Conservation (phyloP, 108 stramenopile species). For the Nitzschia sp. region DNA sequence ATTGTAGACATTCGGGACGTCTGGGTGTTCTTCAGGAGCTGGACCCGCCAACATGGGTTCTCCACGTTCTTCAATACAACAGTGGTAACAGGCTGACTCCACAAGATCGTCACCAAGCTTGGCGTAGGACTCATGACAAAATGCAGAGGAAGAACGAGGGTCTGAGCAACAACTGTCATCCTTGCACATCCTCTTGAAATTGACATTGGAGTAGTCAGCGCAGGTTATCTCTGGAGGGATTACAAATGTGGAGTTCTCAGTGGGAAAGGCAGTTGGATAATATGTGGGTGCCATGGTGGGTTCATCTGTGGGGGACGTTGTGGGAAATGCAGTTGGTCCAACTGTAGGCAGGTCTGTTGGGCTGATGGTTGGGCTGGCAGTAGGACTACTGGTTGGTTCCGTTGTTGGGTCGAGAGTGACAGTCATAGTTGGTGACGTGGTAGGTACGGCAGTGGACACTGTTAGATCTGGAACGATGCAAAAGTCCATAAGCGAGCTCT, state of each 20-base stretch:
- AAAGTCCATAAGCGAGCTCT: constrained; percentile 6
- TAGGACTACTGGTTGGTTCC: neutral
- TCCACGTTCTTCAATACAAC: constrained; percentile 23
- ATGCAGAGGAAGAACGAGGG: constrained; percentile 29
- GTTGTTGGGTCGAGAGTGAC: neutral
- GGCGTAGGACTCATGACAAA: constrained; percentile 35
- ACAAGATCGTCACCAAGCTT: constrained; percentile 20
- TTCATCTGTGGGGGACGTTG: neutral
- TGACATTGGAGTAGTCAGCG: constrained; percentile 11
- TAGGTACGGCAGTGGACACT: neutral
- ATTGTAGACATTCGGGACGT: constrained; percentile 12
- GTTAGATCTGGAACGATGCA: constrained; percentile 1
- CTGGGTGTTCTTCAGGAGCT: constrained; percentile 9
- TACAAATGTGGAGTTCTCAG: neutral
- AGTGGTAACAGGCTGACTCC: constrained; percentile 36
- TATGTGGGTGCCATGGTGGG: neutral
- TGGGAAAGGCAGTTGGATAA: neutral
- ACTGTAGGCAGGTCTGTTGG: neutral
- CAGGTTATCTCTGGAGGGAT: constrained; percentile 21
- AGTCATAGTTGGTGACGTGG: constrained; percentile 1
- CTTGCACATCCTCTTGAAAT: constrained; percentile 35
- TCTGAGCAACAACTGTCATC: constrained; percentile 42
- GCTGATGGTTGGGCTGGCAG: neutral
- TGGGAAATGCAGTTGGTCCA: neutral
- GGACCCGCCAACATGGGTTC: constrained; percentile 22